Conservation (phyloP, 1,284 basidiomycete genomes). For the Pascua sp. region DNA sequence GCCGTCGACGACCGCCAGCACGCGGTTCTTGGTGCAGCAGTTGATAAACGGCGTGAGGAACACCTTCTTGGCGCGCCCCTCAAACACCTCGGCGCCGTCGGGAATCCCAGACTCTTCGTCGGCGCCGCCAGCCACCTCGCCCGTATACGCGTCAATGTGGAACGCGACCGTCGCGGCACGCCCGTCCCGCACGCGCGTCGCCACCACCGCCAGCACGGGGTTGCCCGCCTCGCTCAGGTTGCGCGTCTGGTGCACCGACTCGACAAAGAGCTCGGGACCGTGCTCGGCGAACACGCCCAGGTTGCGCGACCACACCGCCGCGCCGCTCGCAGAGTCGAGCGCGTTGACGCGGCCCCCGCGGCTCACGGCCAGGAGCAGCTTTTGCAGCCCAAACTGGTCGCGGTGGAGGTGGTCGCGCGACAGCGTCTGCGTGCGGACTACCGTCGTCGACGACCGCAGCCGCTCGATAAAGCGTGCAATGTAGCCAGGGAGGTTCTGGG, state of each 20-base stretch:
- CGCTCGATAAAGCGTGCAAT: slow-evolving; percentile 64
- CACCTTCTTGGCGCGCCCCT: slow-evolving; percentile 26
- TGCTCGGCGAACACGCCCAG: slow-evolving; percentile 40
- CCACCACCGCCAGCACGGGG: slow-evolving; percentile 42
- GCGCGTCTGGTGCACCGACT: slow-evolving; percentile 36
- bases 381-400: slow-evolving; percentile 83
- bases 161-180: slow-evolving; percentile 59
- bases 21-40: slow-evolving; percentile 38
- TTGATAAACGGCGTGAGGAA: slow-evolving; percentile 44
- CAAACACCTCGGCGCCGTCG: slow-evolving; percentile 33
- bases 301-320: slow-evolving; percentile 69
- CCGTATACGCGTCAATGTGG: slow-evolving; percentile 74
- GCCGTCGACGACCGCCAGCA: slow-evolving; percentile 40
- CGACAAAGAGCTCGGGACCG: slow-evolving; percentile 34
- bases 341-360: slow-evolving; percentile 73
- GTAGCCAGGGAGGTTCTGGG: slow-evolving; percentile 69
- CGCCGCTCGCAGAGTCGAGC: slow-evolving; percentile 72
- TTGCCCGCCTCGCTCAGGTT: slow-evolving; percentile 32
- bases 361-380: slow-evolving; percentile 73
- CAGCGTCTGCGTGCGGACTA: slow-evolving; percentile 52
- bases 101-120: slow-evolving; percentile 26
- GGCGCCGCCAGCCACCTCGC: slow-evolving; percentile 51
- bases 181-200: slow-evolving; percentile 13
- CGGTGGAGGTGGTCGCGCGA: slow-evolving; percentile 54
- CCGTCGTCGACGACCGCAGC: slow-evolving; percentile 60